Base-by-base conservation (phyloP, 345 rosid genomes). In the Salix udensis region DNA sequence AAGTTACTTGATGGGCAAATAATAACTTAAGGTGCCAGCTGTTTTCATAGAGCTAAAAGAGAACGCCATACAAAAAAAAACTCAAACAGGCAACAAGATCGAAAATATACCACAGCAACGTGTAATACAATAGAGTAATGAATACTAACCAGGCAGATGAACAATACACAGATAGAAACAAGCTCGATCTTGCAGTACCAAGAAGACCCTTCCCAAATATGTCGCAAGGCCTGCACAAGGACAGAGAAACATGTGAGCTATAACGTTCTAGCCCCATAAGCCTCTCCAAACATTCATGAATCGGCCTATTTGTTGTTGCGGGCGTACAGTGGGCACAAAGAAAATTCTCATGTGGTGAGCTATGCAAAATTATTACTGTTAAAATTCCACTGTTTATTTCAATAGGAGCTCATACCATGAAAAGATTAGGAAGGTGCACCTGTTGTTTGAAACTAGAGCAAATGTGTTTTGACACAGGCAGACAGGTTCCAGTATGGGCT, bases 161-260 rank as follows among this genome's bases (percentile, higher is more conserved):
- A 84, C 97, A 93, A 86, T 93, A 95, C 18, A 81, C 78, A 50
- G 98, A 89, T 46, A 95, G 90, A 88, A 95, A 95, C 80, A 91
- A 89, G 88, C 97, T 96, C 79, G 99, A 96, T 87, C 98, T 89
- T 46, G 91, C 90, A 39, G 94, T 96, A 64, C 98, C 98, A 65
- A 91, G 79, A 79, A 96, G 91, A 78, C 97, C 87, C 82, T 93
- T 93, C 65, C 90, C 91, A 72, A 93, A 80, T 80, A 96, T 89
- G 10, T 86, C 77, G 81, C 64, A 79, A 34, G 94, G 97, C 87
- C 99, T 96, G 88, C 73, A 82, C 44, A 65, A 76, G 77, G 64
- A 66, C 55, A 76, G 19, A 70, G 40, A 62, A 75, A 31, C 13
- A 65, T 37, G 68, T 74, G 39, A 84, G 74, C 68, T 12, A 13